Percentiles rank a stretch among this genome's conserved stretches.
phyloP scores from a whole-genome alignment of 306 rosid genomes.

The Vigna trinervia region DNA sequence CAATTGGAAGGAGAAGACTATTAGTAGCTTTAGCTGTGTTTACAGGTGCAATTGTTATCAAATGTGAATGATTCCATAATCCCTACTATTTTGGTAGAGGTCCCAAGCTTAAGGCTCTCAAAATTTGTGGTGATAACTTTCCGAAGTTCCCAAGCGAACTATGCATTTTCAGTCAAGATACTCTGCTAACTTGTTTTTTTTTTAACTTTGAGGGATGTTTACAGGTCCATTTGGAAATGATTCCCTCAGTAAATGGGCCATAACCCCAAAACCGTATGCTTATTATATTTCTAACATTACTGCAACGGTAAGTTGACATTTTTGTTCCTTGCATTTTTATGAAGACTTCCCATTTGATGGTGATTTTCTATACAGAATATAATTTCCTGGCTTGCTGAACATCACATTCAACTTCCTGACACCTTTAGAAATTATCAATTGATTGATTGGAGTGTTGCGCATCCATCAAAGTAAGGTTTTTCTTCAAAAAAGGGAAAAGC shows the following conservation, averaged over 20 bases:
- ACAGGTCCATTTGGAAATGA: slow-evolving; percentile 73
- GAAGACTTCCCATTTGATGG: slow-evolving; percentile 39
- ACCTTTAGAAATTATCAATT: slow-evolving; percentile 74
- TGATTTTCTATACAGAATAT: slow-evolving; percentile 61
- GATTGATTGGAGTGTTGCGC: slow-evolving; percentile 70
- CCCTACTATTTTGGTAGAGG: slow-evolving; percentile 13
- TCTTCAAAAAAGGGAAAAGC: slow-evolving; percentile 6
- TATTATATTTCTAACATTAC: slow-evolving; percentile 67
- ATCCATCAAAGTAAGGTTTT: slow-evolving; percentile 56
- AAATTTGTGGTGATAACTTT: slow-evolving; percentile 28
- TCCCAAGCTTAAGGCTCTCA: slow-evolving; percentile 31
- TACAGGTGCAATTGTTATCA: too few relatives aligned
- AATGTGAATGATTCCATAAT: too few relatives aligned
- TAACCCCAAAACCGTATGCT: slow-evolving; percentile 62
- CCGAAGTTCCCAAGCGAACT: not conserved
- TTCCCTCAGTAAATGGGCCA: slow-evolving; percentile 68
- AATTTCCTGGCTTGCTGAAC: slow-evolving; percentile 67
- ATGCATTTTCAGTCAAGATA: slow-evolving; percentile 24
- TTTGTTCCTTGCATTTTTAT: slow-evolving; percentile 40
- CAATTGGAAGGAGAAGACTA: too few relatives aligned
- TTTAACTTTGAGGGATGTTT: slow-evolving; percentile 24
- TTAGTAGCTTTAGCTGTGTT: too few relatives aligned
- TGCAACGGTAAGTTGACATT: slow-evolving; percentile 62
- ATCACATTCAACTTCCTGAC: slow-evolving; percentile 70
- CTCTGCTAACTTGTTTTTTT: slow-evolving; percentile 20